Evolutionary conservation across 2,329 filamentous ascomycete genomes (phyloP).

Genomic region (Paracamarosporium sp.): DNA sequence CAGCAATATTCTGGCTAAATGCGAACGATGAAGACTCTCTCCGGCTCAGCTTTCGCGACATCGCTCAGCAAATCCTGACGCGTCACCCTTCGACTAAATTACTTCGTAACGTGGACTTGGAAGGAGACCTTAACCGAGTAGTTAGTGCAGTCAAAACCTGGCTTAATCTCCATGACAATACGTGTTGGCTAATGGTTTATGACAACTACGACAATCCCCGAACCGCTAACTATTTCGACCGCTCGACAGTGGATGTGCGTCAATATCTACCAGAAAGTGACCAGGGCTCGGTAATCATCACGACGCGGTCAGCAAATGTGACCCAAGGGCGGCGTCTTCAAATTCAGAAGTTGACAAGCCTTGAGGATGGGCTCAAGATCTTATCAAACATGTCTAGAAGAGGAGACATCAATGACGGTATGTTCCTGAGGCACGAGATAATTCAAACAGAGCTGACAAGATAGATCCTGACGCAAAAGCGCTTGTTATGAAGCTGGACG

Average conservation of each 20-base stretch:
- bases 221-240: constrained; percentile 16
- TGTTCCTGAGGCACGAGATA: constrained; percentile 9
- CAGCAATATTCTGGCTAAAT: constrained; percentile 55
- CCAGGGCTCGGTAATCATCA: constrained; percentile 22
- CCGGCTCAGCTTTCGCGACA: constrained; percentile 41
- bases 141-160: constrained; percentile 46
- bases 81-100: constrained; percentile 28
- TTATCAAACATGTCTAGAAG: constrained; percentile 19
- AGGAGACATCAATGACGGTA: constrained; percentile 14
- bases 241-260: constrained; percentile 39
- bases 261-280: constrained; percentile 16
- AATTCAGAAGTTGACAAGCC: constrained; percentile 16
- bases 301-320: constrained; percentile 17
- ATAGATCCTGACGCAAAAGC: constrained; percentile 40
- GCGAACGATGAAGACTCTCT: constrained; percentile 46
- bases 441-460: constrained; percentile 6
- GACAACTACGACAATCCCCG: constrained; percentile 53
- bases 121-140: constrained; percentile 32
- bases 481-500: constrained; percentile 21
- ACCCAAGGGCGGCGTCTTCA: constrained; percentile 15
- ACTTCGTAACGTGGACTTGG: constrained; percentile 26
- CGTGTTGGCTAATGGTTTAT: constrained; percentile 49
- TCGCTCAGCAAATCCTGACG: constrained; percentile 35
- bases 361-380: constrained; percentile 20
- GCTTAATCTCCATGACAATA: constrained; percentile 47